Evolutionary conservation across 345 rosid genomes (phyloP).

Genomic region (Dipteronia dyeriana): DNA sequence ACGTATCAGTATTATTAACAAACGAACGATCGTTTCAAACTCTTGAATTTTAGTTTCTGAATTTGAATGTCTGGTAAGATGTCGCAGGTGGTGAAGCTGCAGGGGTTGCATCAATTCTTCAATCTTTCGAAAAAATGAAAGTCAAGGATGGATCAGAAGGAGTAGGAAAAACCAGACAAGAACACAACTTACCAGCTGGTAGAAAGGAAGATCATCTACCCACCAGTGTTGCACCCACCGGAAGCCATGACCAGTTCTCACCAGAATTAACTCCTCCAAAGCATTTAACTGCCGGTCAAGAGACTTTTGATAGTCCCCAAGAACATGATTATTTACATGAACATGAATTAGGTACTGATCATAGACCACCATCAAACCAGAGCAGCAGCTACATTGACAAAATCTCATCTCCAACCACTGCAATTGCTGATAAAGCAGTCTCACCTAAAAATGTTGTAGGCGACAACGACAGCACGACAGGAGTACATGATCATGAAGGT

Average conservation of each 20-base stretch:
- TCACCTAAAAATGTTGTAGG: slow-evolving; percentile 47
- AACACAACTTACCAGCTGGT: slow-evolving; percentile 3
- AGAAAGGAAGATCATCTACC: not conserved
- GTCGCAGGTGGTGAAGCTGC: slow-evolving; percentile 38
- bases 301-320: not conserved
- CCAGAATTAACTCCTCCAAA: slow-evolving; percentile 34
- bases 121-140: slow-evolving; percentile 41
- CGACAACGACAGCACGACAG: slow-evolving; percentile 11
- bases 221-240: slow-evolving; percentile 34
- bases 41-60: not conserved
- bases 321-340: not conserved
- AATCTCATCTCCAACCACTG: slow-evolving; percentile 45
- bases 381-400: slow-evolving; percentile 38
- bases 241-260: slow-evolving; percentile 65
- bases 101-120: slow-evolving; percentile 34
- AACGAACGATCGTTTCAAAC: not conserved
- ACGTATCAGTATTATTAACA: not conserved
- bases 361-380: slow-evolving; percentile 22
- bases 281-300: not conserved
- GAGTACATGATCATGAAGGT: not conserved
- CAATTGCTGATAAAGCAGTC: slow-evolving; percentile 42
- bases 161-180: slow-evolving; percentile 13
- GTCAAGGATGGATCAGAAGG: slow-evolving; percentile 26
- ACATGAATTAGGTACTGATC: not conserved
- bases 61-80: not conserved